Evolutionary conservation across 805 yeast genomes (phyloP).

Genomic region (Cyberlindnera mycetangii): DNA sequence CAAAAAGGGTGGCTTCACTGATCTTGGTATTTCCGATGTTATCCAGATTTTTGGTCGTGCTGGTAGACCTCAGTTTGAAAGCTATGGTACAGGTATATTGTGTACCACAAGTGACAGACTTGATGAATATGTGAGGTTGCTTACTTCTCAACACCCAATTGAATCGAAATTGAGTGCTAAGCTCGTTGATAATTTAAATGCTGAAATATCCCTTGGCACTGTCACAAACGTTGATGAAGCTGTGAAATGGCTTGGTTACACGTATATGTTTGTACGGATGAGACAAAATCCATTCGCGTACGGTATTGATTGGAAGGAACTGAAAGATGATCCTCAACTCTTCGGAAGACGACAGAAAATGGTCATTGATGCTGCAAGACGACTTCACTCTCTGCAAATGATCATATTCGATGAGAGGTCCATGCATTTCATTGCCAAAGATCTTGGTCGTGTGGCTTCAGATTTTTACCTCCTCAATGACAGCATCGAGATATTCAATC

Average conservation of each 20-base stretch:
- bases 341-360: constrained; percentile 70
- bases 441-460: constrained; percentile 90
- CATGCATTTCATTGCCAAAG: constrained; percentile 77
- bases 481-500: constrained; percentile 85
- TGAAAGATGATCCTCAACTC: constrained; percentile 78
- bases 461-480: constrained; percentile 86
- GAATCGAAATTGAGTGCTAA: constrained; percentile 79
- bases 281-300: constrained; percentile 88
- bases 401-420: constrained; percentile 86
- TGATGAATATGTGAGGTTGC: constrained; percentile 83
- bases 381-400: constrained; percentile 88
- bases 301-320: constrained; percentile 85
- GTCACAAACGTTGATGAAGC: constrained; percentile 95
- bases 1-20: constrained; percentile 90
- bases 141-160: constrained; percentile 94
- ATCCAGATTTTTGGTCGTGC: constrained; percentile 99
- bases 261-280: constrained; percentile 93
- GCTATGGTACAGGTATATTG: constrained; percentile 87
- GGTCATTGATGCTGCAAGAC: constrained; percentile 75
- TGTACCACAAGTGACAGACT: constrained; percentile 79
- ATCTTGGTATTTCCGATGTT: constrained; percentile 93
- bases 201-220: constrained; percentile 93
- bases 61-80: constrained; percentile 96
- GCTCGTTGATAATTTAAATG: constrained; percentile 88
- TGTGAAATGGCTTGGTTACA: constrained; percentile 96